A percentile compares a stretch with the other conserved stretches of the same genome.
phyloP scores from a whole-genome alignment of 495 filamentous ascomycete species.

The Haplographium delicatum region DNA sequence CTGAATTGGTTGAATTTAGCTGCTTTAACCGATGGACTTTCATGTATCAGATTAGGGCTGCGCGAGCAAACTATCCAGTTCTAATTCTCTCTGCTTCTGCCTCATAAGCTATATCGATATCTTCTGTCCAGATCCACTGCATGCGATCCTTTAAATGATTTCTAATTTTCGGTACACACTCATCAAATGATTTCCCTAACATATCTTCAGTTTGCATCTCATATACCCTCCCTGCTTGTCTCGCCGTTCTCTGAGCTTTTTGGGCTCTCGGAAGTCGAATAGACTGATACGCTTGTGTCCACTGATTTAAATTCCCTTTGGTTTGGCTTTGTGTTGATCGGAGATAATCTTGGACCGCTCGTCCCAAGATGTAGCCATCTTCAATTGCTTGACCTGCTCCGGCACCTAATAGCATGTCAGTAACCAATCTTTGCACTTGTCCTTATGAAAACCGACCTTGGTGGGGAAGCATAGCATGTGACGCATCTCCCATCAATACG shows the following conservation, averaged over 20 bases:
- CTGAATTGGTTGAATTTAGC: too few species aligned
- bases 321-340: not conserved
- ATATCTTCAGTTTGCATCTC: slow-evolving; percentile 31
- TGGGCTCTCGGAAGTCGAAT: slow-evolving; percentile 33
- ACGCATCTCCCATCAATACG: slow-evolving; percentile 35
- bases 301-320: not conserved
- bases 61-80: too few species aligned
- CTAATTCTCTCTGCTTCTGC: not conserved
- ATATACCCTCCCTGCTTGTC: slow-evolving; percentile 31
- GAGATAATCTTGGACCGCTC: not conserved
- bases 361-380: not conserved
- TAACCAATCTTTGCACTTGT: too few species aligned
- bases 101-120: slow-evolving; percentile 31
- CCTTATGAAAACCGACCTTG: slow-evolving; percentile 1
- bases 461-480: slow-evolving; percentile 23
- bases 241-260: slow-evolving; percentile 30
- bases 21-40: too few species aligned
- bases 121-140: slow-evolving; percentile 33
- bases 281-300: slow-evolving; percentile 29
- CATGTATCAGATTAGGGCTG: too few species aligned
- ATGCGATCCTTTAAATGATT: slow-evolving; percentile 27
- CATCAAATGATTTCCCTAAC: slow-evolving; percentile 23
- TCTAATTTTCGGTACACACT: slow-evolving; percentile 25
- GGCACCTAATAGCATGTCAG: not conserved
- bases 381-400: slow-evolving; percentile 1